phyloP scores from a whole-genome alignment of 768 basidiomycete species.

The Mycena capillaripes region DNA sequence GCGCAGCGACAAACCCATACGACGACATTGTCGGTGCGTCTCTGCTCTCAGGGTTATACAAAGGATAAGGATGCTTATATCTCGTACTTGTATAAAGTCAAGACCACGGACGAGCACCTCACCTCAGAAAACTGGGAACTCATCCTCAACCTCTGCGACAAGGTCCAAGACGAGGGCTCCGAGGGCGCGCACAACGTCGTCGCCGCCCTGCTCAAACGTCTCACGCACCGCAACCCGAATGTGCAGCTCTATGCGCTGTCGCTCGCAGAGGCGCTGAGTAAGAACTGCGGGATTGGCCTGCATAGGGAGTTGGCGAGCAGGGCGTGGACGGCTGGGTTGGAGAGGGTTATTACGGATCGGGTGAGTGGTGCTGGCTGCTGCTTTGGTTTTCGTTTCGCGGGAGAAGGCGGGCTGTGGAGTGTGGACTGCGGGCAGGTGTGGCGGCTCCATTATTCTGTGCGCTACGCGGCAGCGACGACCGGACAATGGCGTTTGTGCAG shows the following conservation, averaged over 20 bases:
- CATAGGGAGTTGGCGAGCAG: slow-evolving; percentile 91
- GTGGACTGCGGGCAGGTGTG: too few species aligned
- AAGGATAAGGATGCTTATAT: too few species aligned
- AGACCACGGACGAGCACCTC: slow-evolving; percentile 98
- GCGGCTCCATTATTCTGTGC: too few species aligned
- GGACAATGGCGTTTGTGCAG: too few species aligned
- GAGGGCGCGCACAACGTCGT: slow-evolving; percentile 91
- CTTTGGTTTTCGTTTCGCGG: background rate
- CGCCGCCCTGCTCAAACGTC: slow-evolving; percentile 87
- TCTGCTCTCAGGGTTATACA: too few species aligned
- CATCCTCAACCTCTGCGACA: slow-evolving; percentile 95
- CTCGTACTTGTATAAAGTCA: slow-evolving; percentile 60
- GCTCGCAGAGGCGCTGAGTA: slow-evolving; percentile 88
- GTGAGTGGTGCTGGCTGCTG: slow-evolving; percentile 65
- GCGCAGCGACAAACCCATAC: slow-evolving; percentile 79
- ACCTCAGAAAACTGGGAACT: slow-evolving; percentile 97
- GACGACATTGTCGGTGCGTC: slow-evolving; percentile 93
- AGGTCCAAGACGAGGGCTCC: slow-evolving; percentile 91
- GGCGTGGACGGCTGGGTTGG: slow-evolving; percentile 91
- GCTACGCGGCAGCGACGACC: too few species aligned
- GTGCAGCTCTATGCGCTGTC: slow-evolving; percentile 96
- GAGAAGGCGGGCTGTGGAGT: too few species aligned
- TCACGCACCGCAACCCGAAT: slow-evolving; percentile 95
- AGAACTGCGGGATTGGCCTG: slow-evolving; percentile 88
- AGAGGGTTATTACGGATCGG: slow-evolving; percentile 90